phyloP scores from a whole-genome alignment of 495 filamentous ascomycete species.

The Hypoxylon rickii region DNA sequence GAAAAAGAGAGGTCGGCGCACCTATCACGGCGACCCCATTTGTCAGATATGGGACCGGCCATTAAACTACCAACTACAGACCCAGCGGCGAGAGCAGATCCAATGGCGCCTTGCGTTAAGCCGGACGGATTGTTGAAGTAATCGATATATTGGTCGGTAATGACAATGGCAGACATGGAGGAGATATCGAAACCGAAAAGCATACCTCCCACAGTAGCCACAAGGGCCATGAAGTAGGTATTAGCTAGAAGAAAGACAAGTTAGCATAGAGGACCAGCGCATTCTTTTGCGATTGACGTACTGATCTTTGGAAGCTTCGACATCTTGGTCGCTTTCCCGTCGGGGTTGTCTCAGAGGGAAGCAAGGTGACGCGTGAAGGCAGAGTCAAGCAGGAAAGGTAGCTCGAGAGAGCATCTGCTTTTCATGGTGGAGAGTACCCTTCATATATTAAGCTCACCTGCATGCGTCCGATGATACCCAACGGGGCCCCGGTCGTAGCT shows the following conservation, averaged over 20 bases:
- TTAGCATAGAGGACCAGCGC: conserved; percentile 21
- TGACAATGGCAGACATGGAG: conserved; percentile 75
- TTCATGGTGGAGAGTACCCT: conserved; percentile 24
- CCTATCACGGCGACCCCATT: conserved; percentile 63
- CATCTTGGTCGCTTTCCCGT: conserved; percentile 33
- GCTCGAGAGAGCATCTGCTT: background rate
- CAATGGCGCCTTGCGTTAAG: conserved; percentile 67
- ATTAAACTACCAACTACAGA: conserved; percentile 66
- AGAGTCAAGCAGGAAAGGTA: conserved; percentile 5
- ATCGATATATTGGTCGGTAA: conserved; percentile 66
- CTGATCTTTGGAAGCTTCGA: conserved; percentile 38
- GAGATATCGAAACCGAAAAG: conserved; percentile 71
- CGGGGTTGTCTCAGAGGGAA: conserved; percentile 2
- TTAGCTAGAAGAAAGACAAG: conserved; percentile 44
- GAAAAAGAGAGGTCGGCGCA: conserved; percentile 8
- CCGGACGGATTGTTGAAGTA: conserved; percentile 70
- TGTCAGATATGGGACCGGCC: conserved; percentile 70
- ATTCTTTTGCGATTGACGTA: conserved; percentile 7
- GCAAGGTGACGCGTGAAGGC: conserved; percentile 13
- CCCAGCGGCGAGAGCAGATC: conserved; percentile 68
- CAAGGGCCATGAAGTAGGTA: conserved; percentile 64
- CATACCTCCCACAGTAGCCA: conserved; percentile 65
- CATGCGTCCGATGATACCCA: conserved; percentile 29
- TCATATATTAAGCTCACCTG: conserved; percentile 33
- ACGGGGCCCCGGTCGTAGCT: background rate